A percentile compares a stretch with the other conserved stretches of the same genome.
phyloP scores from a whole-genome alignment of 495 filamentous ascomycete species.

The Penicillium silybi region DNA sequence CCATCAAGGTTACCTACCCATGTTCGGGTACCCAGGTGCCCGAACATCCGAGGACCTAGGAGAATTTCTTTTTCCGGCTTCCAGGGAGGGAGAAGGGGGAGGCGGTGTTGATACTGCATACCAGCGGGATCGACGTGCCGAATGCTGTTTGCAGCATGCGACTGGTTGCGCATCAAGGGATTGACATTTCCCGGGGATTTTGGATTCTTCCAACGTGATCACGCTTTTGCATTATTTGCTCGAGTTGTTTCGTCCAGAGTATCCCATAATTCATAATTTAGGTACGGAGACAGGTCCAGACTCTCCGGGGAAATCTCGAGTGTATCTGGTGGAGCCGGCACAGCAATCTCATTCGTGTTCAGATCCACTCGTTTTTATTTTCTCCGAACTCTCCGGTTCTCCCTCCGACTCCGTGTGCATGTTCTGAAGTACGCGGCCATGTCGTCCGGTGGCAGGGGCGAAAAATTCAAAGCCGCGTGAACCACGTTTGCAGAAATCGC shows the following conservation, averaged over 20 bases:
- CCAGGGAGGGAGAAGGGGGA: constrained; percentile 25
- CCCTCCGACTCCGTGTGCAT: background rate
- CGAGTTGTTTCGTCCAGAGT: background rate
- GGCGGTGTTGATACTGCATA: constrained; percentile 34
- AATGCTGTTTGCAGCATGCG: constrained; percentile 27
- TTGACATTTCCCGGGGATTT: constrained; percentile 5
- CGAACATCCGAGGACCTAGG: too few species aligned
- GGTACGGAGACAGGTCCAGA: background rate
- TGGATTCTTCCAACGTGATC: background rate
- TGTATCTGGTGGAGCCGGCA: background rate
- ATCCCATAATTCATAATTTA: background rate
- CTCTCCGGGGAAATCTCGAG: background rate
- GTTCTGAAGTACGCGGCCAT: constrained; percentile 6
- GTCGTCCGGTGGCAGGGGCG: constrained; percentile 11
- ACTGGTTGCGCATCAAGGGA: constrained; percentile 5
- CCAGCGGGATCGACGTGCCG: constrained; percentile 28
- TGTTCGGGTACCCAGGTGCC: too few species aligned
- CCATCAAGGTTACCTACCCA: too few species aligned
- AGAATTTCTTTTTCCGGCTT: background rate
- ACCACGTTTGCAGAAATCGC: constrained; percentile 17
- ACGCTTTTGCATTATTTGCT: too few species aligned
- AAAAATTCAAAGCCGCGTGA: background rate
- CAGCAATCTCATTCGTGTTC: background rate
- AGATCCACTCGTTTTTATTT: background rate
- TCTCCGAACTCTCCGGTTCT: background rate